These are phyloP conservation scores for Dichotomopilus funicola DNA, from an alignment of 2,329 filamentous ascomycete species.

Conservation along the genomic window DNA sequence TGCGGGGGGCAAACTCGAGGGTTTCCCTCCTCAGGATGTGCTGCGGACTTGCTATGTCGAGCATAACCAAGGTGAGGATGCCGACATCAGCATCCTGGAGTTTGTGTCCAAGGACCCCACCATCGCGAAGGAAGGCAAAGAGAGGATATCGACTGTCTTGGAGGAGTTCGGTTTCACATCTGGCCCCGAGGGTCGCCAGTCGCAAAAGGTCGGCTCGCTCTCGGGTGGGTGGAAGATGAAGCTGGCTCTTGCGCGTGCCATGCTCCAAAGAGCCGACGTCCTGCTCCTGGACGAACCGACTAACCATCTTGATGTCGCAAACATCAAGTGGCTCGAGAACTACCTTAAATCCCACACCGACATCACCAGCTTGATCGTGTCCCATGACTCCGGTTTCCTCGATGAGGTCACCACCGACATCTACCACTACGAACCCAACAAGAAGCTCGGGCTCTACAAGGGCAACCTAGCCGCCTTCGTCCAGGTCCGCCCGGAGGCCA, in stretches of 20 bases:
- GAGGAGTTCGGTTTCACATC: conserved; percentile 89
- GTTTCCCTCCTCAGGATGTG: conserved; percentile 87
- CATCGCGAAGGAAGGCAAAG: conserved; percentile 68
- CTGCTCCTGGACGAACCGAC: conserved; percentile 96
- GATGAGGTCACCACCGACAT: conserved; percentile 98
- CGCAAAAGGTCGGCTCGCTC: conserved; percentile 83
- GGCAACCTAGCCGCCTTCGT: conserved; percentile 82
- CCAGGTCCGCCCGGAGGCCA: conserved; percentile 82
- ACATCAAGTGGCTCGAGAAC: conserved; percentile 91
- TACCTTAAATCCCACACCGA: conserved; percentile 95
- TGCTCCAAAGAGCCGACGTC: conserved; percentile 96
- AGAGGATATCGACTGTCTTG: conserved; percentile 78
- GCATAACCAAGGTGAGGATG: conserved; percentile 98
- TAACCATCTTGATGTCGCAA: conserved; percentile 94
- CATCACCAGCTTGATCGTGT: conserved; percentile 95
- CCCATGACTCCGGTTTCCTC: conserved; percentile 95
- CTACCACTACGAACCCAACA: conserved; percentile 93
- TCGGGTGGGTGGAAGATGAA: conserved; percentile 99
- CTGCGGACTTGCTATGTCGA: conserved; percentile 97
- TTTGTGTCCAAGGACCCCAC: conserved; percentile 87
- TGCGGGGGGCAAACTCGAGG: conserved; percentile 89
- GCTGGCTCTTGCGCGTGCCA: conserved; percentile 87
- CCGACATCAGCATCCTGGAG: conserved; percentile 89
- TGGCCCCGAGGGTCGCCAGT: conserved; percentile 82
- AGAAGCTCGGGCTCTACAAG: conserved; percentile 86